Percentiles rank a stretch among this genome's conserved stretches.
Conservation (phyloP, 805 yeast species). For the Lipomyces starkeyi region DNA sequence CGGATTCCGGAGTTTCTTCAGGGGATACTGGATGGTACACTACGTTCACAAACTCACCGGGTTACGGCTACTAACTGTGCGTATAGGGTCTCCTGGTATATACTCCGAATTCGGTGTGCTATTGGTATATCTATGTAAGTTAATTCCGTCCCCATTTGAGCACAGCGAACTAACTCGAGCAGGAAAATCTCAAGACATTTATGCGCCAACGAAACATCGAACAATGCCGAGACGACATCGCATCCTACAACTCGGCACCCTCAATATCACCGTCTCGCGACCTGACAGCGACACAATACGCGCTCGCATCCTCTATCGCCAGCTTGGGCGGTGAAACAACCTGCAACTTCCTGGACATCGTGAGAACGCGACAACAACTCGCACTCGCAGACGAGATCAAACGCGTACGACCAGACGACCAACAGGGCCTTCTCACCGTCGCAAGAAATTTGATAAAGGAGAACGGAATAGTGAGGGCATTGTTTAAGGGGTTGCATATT, state of each 20-base stretch:
- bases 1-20: constrained; percentile 78
- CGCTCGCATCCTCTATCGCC: constrained; percentile 46
- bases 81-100: constrained; percentile 28
- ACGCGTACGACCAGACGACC: constrained; percentile 49
- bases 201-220: neutral
- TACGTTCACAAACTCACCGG: neutral
- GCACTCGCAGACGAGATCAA: constrained; percentile 50
- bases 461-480: constrained; percentile 47
- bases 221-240: too few species aligned
- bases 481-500: constrained; percentile 48
- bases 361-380: constrained; percentile 54
- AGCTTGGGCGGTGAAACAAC: constrained; percentile 46
- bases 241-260: neutral
- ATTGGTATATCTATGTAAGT: constrained; percentile 33
- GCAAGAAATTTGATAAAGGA: constrained; percentile 48
- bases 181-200: constrained; percentile 11
- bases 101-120: constrained; percentile 29
- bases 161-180: neutral
- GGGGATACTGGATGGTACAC: constrained; percentile 62
- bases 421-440: constrained; percentile 44
- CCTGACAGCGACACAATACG: constrained; percentile 22
- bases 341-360: constrained; percentile 51
- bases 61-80: neutral
- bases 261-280: constrained; percentile 17
- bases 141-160: neutral